Evolutionary conservation across 192 early-diverging fungal species (phyloP).

Genomic region (Coemansia nantahalensis): DNA sequence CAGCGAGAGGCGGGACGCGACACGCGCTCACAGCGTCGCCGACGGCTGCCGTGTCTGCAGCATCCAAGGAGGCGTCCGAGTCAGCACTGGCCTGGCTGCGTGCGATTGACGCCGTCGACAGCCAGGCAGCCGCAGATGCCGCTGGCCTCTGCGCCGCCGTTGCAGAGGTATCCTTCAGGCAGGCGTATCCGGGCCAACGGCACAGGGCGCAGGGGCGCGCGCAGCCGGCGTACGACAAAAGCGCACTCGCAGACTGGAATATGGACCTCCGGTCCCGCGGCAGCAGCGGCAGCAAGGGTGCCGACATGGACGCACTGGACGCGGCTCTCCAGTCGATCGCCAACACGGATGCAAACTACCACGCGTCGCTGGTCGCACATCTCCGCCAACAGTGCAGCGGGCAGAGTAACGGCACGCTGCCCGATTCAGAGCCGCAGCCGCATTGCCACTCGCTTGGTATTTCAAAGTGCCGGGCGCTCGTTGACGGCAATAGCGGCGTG

Average conservation of each 20-base stretch:
- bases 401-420: background rate
- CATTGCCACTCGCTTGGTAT: background rate
- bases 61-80: constrained; percentile 7
- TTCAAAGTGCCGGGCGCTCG: constrained; percentile 6
- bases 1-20: constrained; percentile 4
- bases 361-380: background rate
- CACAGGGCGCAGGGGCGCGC: too few relatives aligned
- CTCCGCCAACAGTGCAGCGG: background rate
- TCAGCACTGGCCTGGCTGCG: constrained; percentile 10
- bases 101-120: background rate
- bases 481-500: constrained; percentile 15
- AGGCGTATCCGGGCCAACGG: too few relatives aligned
- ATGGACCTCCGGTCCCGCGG: too few relatives aligned
- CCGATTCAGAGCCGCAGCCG: too few relatives aligned
- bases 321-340: background rate
- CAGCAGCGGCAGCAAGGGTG: background rate
- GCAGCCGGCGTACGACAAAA: too few relatives aligned
- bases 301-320: background rate
- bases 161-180: too few relatives aligned
- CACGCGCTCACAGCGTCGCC: background rate
- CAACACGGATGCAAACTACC: background rate
- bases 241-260: too few relatives aligned
- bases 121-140: background rate
- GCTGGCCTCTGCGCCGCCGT: background rate
- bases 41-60: constrained; percentile 13